Evolutionary conservation across 2,329 filamentous ascomycete species (phyloP), one percentile per base, ranked within the genome.

Genomic region (Paramyrothecium sp.): DNA sequence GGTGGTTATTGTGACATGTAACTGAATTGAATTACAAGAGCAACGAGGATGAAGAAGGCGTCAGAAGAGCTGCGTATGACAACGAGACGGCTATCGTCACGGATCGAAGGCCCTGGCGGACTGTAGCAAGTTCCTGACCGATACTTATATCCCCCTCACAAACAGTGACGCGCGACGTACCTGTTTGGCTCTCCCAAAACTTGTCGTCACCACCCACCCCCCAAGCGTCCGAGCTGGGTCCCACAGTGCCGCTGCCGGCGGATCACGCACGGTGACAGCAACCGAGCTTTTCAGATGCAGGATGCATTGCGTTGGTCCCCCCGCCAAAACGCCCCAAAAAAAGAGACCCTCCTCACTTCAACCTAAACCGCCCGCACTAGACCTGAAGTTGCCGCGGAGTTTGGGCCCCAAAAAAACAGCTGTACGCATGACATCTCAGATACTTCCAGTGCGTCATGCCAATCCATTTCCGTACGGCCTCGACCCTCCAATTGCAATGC

Each of bases 191-290:
- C n/a, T 17, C 38, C 38, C 5, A 16, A 44, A 44, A 44, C 47
- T 49, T 53, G 51, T 53, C 51, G 51, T 53, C 51, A 53, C 51
- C 26, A 20, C 51, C 17, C n/a, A 41, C 16, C 47, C 22, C 47
- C 47, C 4, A 49, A 20, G 20, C 19, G 19, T 49, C 41, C 13
- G 47, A 33, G 30, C n/a, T 53, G 26, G 51, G 51, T 20, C 19
- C 26, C 51, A 53, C 30, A 19, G 51, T 53, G 51, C 19, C 26
- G n/a, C 12, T 11, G 7, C 13, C 16, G 17, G 33, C 33, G 30
- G 51, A 53, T 53, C 51, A 20, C 51, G 33, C 51, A 53, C 51
- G 30, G 51, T 53, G 51, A 26, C 51, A 41, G 51, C 38, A 44
- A 44, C 38, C 13, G 38, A 30, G 26, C 26, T n/a, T n/a, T n/a